Percentiles rank a stretch among this genome's conserved stretches.
Conservation (phyloP, 495 filamentous ascomycete species). For the Aspergillus egyptiacus region DNA sequence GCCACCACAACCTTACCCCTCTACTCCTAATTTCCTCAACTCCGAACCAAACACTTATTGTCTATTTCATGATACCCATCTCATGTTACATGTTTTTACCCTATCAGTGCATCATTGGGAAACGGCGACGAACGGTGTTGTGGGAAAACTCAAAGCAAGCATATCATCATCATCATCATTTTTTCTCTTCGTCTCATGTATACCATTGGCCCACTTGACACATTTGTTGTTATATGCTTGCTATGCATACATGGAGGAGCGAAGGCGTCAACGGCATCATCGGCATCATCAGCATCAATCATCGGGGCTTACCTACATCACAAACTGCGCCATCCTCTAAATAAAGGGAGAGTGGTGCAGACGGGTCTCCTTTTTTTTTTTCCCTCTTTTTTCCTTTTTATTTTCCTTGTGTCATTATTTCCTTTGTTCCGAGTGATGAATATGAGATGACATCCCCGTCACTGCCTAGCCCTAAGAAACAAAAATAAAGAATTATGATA, state of each 20-base stretch:
- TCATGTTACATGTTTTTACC: constrained; percentile 17
- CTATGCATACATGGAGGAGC: constrained; percentile 1
- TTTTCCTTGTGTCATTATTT: constrained; percentile 20
- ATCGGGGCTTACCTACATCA: constrained; percentile 1
- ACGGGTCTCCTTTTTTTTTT: constrained; percentile 1
- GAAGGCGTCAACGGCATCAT: constrained; percentile 3
- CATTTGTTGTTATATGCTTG: neutral
- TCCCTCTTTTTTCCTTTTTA: no score
- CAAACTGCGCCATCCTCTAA: no score
- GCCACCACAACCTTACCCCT: constrained; percentile 2
- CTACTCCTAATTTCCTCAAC: constrained; percentile 6
- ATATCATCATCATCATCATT: no score
- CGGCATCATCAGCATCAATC: constrained; percentile 1
- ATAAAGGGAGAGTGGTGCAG: no score
- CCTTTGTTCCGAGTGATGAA: constrained; percentile 20
- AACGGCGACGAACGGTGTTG: constrained; percentile 8
- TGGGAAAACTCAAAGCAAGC: constrained; percentile 2
- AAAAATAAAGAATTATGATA: constrained; percentile 1
- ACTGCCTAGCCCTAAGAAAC: neutral
- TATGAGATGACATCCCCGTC: constrained; percentile 12
- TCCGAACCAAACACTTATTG: no score
- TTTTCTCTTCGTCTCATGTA: neutral
- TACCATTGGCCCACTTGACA: neutral
- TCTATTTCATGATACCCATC: constrained; percentile 20
- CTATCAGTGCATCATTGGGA: constrained; percentile 7